Evolutionary conservation across 192 early-diverging fungal genomes (phyloP), one percentile per base, ranked within the genome.

Genomic region (Irineochytrium annulatum): DNA sequence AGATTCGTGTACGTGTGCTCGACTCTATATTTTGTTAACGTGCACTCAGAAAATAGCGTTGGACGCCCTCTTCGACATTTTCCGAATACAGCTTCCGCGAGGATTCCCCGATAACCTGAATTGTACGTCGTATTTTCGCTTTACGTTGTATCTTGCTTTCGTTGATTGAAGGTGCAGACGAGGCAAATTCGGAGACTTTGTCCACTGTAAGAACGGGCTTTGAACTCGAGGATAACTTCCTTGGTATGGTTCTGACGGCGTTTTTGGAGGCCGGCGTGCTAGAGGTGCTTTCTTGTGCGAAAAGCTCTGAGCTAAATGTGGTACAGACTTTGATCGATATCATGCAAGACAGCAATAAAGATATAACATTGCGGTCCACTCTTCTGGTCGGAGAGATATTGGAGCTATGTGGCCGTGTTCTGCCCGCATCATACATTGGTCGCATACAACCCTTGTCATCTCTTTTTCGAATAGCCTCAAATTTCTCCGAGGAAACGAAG

Each of bases 201-300:
- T n/a, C n/a, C n/a, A n/a, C n/a, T n/a, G n/a, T n/a, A n/a, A n/a
- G n/a, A n/a, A n/a, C n/a, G n/a, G n/a, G n/a, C n/a, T n/a, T n/a
- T n/a, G n/a, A n/a, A n/a, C 64, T 90, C 14, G 62, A 86, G 0
- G 84, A 87, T 48, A 85, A 91, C 57, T 86, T 86, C 68, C 75
- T 86, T 19, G 80, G 77, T 34, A 72, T 91, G 6, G 71, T 88
- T 3, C 59, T 93, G 5, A 80, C 86, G 0, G 77, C 87, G n/a
- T 89, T 93, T 63, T 82, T 91, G 33, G 87, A 91, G 22, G 72
- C 77, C 46, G 87, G 89, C 11, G 59, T 93, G 30, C 63, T 89
- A 22, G 67, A 73, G 29, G 69, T 73, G 22, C 16, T 29, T 0
- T 26, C 30, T 27, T 17, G 0, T 59, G 55, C 62, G 49, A 1